A percentile compares a stretch with the other conserved stretches of the same genome.
Evolutionary conservation across 1,284 basidiomycete genomes (phyloP).

Genomic region (Athelia psychrophila): DNA sequence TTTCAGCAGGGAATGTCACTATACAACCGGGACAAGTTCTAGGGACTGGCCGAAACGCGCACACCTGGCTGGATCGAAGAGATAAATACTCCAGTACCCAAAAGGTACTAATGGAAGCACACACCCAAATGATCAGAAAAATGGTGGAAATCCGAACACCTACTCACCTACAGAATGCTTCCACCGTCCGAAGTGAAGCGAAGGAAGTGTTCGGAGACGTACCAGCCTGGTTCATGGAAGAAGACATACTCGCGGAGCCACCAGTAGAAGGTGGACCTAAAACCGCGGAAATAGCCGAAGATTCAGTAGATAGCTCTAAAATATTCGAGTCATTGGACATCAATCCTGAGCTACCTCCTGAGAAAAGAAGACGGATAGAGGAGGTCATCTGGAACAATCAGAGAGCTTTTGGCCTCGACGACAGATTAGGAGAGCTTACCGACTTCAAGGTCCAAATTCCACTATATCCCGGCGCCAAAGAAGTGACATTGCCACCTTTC

Average conservation of each 20-base stretch:
- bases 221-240: slow-evolving; percentile 3
- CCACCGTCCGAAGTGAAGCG: too few species aligned
- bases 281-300: slow-evolving; percentile 14
- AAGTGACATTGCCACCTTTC: slow-evolving; percentile 20
- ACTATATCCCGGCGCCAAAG: slow-evolving; percentile 13
- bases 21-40: slow-evolving; percentile 15
- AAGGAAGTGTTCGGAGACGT: neutral
- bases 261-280: slow-evolving; percentile 18
- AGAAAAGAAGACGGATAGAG: slow-evolving; percentile 8
- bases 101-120: neutral
- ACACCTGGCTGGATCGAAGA: slow-evolving; percentile 13
- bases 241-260: slow-evolving; percentile 6
- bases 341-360: slow-evolving; percentile 8
- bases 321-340: slow-evolving; percentile 13
- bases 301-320: slow-evolving; percentile 3
- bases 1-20: slow-evolving; percentile 12
- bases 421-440: slow-evolving; percentile 19
- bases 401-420: slow-evolving; percentile 21
- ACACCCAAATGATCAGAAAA: neutral
- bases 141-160: too few species aligned
- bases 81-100: neutral
- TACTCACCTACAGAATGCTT: too few species aligned
- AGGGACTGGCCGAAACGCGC: slow-evolving; percentile 10
- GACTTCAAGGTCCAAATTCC: slow-evolving; percentile 13
- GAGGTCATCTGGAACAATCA: slow-evolving; percentile 8